Evolutionary conservation across 202 grass and related monocot genomes (phyloP).

Genomic region (Carex sylvatica): DNA sequence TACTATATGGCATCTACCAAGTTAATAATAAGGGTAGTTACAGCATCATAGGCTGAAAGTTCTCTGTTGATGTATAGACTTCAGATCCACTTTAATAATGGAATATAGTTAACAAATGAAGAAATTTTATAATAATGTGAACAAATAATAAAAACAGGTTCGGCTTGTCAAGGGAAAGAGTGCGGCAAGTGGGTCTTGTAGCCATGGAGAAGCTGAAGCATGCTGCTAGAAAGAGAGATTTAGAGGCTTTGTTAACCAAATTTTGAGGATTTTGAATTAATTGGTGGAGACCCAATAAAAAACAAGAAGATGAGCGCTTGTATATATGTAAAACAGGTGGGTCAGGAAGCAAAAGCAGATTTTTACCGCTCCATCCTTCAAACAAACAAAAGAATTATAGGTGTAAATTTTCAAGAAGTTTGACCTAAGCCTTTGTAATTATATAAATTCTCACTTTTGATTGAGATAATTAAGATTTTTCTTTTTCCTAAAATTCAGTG

Average conservation of each 20-base stretch:
- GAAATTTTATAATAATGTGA: neutral
- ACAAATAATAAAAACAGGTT: conserved; percentile 44
- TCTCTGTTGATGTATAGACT: neutral
- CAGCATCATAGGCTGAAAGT: neutral
- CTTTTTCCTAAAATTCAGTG: neutral
- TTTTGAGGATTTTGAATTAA: conserved; percentile 40
- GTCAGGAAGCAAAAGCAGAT: conserved; percentile 30
- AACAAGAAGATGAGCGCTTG: conserved; percentile 35
- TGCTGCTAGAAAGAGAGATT: conserved; percentile 57
- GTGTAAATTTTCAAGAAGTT: conserved; percentile 51
- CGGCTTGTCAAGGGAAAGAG: conserved; percentile 83
- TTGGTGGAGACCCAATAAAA: conserved; percentile 17
- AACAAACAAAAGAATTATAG: conserved; percentile 60
- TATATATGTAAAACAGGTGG: conserved; percentile 65
- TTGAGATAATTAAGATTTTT: conserved; percentile 17
- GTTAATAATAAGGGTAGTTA: neutral
- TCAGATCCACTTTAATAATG: neutral
- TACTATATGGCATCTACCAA: neutral
- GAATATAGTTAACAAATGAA: neutral
- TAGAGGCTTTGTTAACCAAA: conserved; percentile 69
- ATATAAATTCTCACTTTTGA: conserved; percentile 27
- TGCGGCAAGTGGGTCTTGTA: conserved; percentile 84
- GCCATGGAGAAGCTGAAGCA: conserved; percentile 98
- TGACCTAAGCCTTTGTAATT: conserved; percentile 40
- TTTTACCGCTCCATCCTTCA: conserved; percentile 32